These are phyloP conservation scores for Apophysomyces ossiformis DNA, from an alignment of 371 early-diverging fungal species.

Conservation along the genomic window DNA sequence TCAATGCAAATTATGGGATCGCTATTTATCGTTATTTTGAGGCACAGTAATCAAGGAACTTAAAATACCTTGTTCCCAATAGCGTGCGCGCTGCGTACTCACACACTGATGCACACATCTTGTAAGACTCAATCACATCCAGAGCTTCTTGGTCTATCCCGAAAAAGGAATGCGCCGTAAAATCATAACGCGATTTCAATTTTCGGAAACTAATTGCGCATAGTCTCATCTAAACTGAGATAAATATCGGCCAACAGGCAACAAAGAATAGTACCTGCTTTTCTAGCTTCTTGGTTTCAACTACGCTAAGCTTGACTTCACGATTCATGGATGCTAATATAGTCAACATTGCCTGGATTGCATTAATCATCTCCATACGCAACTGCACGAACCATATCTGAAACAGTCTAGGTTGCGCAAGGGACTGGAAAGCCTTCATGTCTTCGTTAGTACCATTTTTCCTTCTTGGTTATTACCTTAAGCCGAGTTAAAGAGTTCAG, in stretches of 20 bases:
- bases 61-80: constrained; percentile 19
- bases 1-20: constrained; percentile 34
- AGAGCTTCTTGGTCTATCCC: constrained; percentile 29
- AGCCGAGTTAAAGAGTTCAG: constrained; percentile 18
- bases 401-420: constrained; percentile 22
- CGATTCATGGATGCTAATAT: constrained; percentile 8
- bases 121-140: constrained; percentile 30
- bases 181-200: constrained; percentile 39
- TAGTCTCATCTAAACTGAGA: constrained; percentile 11
- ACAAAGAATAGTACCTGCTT: not conserved
- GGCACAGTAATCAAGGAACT: not conserved
- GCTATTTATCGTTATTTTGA: not conserved
- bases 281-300: not conserved
- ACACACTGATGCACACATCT: constrained; percentile 35
- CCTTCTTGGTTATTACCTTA: constrained; percentile 19
- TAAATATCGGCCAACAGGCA: not conserved
- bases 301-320: not conserved
- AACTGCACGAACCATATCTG: constrained; percentile 41
- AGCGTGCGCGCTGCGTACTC: constrained; percentile 36
- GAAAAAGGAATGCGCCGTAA: constrained; percentile 30
- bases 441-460: not conserved
- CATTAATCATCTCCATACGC: constrained; percentile 40
- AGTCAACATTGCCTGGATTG: constrained; percentile 21
- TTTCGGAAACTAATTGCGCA: constrained; percentile 24
- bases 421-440: constrained; percentile 34